These are phyloP conservation scores for Verbena officinalis DNA, from an alignment of 257 asterid species.

Conservation along the genomic window DNA sequence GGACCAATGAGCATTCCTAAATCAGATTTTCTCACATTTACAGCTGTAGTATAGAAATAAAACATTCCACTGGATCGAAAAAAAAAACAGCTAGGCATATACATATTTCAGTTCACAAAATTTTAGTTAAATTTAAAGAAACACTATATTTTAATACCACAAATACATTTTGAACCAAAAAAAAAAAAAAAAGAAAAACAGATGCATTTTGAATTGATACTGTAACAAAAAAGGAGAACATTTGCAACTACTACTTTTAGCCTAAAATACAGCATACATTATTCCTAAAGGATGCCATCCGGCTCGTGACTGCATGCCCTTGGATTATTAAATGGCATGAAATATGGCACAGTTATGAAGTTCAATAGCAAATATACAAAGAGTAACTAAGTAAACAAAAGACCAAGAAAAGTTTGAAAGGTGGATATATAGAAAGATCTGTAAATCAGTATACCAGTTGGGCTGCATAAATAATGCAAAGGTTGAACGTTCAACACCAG, in stretches of 20 bases:
- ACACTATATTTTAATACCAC: too few species aligned
- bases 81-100: too few species aligned
- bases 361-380: too few species aligned
- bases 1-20: neutral
- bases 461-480: slow-evolving; percentile 98
- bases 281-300: slow-evolving; percentile 21
- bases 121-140: too few species aligned
- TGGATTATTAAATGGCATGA: slow-evolving; percentile 8
- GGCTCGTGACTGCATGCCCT: slow-evolving; percentile 7
- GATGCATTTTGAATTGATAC: too few species aligned
- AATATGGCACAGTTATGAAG: neutral
- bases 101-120: too few species aligned
- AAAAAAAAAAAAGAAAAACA: too few species aligned
- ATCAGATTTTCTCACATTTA: neutral
- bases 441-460: slow-evolving; percentile 60
- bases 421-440: slow-evolving; percentile 18
- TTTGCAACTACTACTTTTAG: too few species aligned
- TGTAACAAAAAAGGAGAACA: too few species aligned
- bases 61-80: neutral
- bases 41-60: neutral
- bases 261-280: too few species aligned
- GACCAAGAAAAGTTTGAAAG: slow-evolving; percentile 23
- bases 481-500: slow-evolving; percentile 82
- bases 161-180: too few species aligned
- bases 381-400: too few species aligned